Percentiles rank a stretch among this genome's conserved stretches.
These are phyloP conservation scores for Aspergillus mulundensis DNA, from an alignment of 495 filamentous ascomycete species.

Conservation along the genomic window DNA sequence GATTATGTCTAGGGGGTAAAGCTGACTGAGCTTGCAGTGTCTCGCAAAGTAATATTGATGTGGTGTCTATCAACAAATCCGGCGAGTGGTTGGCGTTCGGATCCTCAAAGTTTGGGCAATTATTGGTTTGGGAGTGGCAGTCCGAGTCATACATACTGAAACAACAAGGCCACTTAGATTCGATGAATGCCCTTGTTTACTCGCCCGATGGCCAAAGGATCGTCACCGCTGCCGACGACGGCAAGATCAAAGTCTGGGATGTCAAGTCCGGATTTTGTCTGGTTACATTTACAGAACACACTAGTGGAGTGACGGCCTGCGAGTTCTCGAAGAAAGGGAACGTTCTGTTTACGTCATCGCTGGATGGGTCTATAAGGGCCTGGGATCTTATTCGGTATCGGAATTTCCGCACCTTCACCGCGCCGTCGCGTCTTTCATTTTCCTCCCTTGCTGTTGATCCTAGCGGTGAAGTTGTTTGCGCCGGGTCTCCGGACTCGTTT, in stretches of 20 bases:
- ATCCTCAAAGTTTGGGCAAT: slow-evolving; percentile 89
- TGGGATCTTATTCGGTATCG: slow-evolving; percentile 97
- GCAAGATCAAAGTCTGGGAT: slow-evolving; percentile 98
- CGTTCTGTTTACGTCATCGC: slow-evolving; percentile 87
- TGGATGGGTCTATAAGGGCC: slow-evolving; percentile 89
- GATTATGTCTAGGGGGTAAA: not conserved
- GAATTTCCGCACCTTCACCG: slow-evolving; percentile 95
- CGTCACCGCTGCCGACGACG: slow-evolving; percentile 90
- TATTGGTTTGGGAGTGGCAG: slow-evolving; percentile 99
- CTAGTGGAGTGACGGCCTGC: slow-evolving; percentile 90
- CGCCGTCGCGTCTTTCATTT: slow-evolving; percentile 85
- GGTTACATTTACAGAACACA: slow-evolving; percentile 96
- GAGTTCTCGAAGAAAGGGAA: slow-evolving; percentile 92
- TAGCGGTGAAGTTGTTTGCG: slow-evolving; percentile 90
- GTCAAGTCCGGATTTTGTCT: slow-evolving; percentile 94
- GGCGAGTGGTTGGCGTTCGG: slow-evolving; percentile 98
- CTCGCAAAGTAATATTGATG: slow-evolving; percentile 93
- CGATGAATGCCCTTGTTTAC: slow-evolving; percentile 91
- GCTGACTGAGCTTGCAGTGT: slow-evolving; percentile 55
- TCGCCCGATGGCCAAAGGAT: slow-evolving; percentile 91
- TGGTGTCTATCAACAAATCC: slow-evolving; percentile 84
- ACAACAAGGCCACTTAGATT: slow-evolving; percentile 94
- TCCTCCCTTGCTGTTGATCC: slow-evolving; percentile 94
- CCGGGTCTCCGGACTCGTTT: slow-evolving; percentile 91
- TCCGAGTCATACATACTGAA: slow-evolving; percentile 99